Base-by-base conservation (phyloP, 768 basidiomycete genomes). In the Lepiota venenata region DNA sequence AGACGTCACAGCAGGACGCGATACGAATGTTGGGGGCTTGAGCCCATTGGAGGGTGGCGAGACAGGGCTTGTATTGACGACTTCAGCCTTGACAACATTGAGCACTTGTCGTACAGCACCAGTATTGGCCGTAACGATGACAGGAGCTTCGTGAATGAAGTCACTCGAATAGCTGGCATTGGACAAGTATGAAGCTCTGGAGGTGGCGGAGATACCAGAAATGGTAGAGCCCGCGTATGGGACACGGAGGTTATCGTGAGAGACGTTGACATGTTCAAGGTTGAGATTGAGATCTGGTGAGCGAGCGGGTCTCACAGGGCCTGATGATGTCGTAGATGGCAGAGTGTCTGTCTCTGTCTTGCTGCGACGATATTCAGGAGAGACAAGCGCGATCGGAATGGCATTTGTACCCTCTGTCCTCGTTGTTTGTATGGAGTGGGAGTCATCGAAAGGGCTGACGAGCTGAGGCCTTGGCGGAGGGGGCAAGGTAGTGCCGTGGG, bases 371-470 rank as follows among this genome's bases (percentile, higher is more conserved):
- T 79, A 76, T 18, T 81, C 81, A 15, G 87, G 81, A 20, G 85
- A 71, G 35, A 92, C 85, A 40, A 92, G 76, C 11, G 90, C 90
- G 56, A 93, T 92, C 57, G 90, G 90, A 55, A 93, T 93, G 59
- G 91, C 90, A 60, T 93, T 93, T 20, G 91, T 88, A 40, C 82
- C 81, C 64, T 88, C 85, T 12, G 89, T 86, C 41, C 82, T 78
- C n/a, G 85, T 82, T 25, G 91, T 93, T 68, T 89, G 87, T 56
- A 93, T 93, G 37, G 90, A 92, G 45, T 87, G 82, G 22, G 69
- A 71, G 62, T 93, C 90, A 40, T 82, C 80, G 68, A 92, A 93
- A 20, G 90, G 90, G 72, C 92, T 90, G 47, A 47, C 39, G 45
- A 54, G 27, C n/a, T 39, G 52, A 40, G 52, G 37, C 41, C 52